Percentiles rank a stretch among this genome's conserved stretches.
Conservation (phyloP, 768 basidiomycete genomes). For the Boletus rufocinnamomeus region DNA sequence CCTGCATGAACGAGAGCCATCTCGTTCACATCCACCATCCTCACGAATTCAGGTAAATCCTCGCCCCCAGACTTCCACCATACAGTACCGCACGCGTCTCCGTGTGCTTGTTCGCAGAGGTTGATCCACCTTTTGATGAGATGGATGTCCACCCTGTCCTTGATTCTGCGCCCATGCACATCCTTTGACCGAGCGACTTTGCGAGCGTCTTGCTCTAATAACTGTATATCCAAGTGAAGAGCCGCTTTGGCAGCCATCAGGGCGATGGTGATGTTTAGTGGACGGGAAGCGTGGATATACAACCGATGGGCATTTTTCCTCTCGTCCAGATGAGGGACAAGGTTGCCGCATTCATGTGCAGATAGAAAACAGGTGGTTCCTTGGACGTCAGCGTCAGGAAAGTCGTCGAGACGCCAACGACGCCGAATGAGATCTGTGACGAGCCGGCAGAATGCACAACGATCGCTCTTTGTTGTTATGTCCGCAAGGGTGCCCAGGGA, state of each 20-base stretch:
- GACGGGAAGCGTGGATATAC: slow-evolving; percentile 12
- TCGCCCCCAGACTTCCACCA: slow-evolving; percentile 12
- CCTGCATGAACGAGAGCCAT: slow-evolving; percentile 14
- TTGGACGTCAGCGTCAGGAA: slow-evolving; percentile 12
- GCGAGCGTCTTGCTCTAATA: slow-evolving; percentile 21
- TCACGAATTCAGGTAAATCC: slow-evolving; percentile 13
- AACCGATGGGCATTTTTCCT: slow-evolving; percentile 16
- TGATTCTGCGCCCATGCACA: slow-evolving; percentile 26
- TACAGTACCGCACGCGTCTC: slow-evolving; percentile 10
- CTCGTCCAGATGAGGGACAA: slow-evolving; percentile 3
- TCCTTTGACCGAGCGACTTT: slow-evolving; percentile 16
- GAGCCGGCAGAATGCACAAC: slow-evolving; percentile 22
- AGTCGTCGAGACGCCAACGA: slow-evolving; percentile 20
- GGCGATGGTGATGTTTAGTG: background rate
- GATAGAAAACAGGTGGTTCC: slow-evolving; percentile 4
- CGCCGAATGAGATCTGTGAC: slow-evolving; percentile 8
- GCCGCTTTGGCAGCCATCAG: background rate
- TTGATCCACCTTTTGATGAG: slow-evolving; percentile 20
- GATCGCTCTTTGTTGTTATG: slow-evolving; percentile 5
- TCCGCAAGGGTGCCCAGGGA: slow-evolving; percentile 12
- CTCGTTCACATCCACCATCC: slow-evolving; percentile 16
- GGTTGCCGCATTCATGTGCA: background rate
- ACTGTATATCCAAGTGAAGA: slow-evolving; percentile 17
- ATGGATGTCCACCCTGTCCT: slow-evolving; percentile 6
- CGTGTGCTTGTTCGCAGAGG: slow-evolving; percentile 21